A percentile compares a stretch with the other conserved stretches of the same genome.
phyloP scores from a whole-genome alignment of 2,329 filamentous ascomycete genomes.

The Claviceps pusilla region DNA sequence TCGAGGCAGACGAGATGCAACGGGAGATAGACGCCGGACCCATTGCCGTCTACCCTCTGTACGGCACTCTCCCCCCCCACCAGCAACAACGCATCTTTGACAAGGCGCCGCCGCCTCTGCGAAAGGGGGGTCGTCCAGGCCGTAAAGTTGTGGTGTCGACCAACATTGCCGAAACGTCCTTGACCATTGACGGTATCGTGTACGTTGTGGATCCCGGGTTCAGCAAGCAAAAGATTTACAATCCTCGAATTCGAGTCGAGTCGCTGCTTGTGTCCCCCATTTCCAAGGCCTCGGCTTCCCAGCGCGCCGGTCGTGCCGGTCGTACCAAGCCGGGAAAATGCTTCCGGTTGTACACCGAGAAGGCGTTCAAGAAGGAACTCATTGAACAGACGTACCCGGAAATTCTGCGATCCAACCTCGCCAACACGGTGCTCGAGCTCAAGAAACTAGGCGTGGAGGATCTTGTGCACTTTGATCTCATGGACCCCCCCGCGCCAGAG shows the following conservation, averaged over 20 bases:
- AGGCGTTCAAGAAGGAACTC: constrained; percentile 91
- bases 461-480: constrained; percentile 93
- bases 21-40: constrained; percentile 85
- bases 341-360: constrained; percentile 91
- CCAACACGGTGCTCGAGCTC: constrained; percentile 86
- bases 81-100: constrained; percentile 96
- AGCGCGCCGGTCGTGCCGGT: constrained; percentile 95
- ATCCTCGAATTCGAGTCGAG: constrained; percentile 89
- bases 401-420: constrained; percentile 83
- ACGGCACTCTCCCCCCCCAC: constrained; percentile 79
- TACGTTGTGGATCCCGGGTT: constrained; percentile 99
- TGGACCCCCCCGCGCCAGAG: constrained; percentile 95
- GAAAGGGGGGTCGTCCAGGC: constrained; percentile 68
- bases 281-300: constrained; percentile 91
- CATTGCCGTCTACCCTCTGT: constrained; percentile 79
- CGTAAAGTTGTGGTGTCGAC: constrained; percentile 89
- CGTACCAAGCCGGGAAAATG: constrained; percentile 97
- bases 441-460: constrained; percentile 96
- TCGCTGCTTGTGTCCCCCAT: constrained; percentile 95
- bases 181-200: constrained; percentile 97
- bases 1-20: constrained; percentile 84
- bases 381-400: constrained; percentile 97
- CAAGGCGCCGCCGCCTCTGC: constrained; percentile 59
- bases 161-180: constrained; percentile 93
- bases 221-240: constrained; percentile 99